Base-by-base conservation (phyloP, 306 rosid species). In the Fagus crenata region DNA sequence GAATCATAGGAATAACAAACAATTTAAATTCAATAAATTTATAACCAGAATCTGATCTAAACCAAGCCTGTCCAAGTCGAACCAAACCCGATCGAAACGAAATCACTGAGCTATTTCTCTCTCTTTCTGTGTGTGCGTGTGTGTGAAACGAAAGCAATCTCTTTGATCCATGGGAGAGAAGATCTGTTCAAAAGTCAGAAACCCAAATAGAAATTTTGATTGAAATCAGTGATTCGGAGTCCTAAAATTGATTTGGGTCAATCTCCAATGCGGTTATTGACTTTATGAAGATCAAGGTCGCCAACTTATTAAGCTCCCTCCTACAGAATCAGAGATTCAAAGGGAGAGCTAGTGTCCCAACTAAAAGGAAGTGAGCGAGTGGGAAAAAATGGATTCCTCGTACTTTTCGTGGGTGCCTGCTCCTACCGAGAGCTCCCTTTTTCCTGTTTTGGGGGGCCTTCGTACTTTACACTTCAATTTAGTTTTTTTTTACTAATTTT, bases 251-350 rank as follows among this genome's bases (percentile, higher is more conserved):
- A 77, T 15, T 76, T 65, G 64, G 51, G 14, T 22, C 67, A 54
- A 67, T 83, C 77, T 67, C 85, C 88, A 91, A 88, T 89, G 96
- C 87, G 89, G 90, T 86, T 90, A 87, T 91, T 87, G 97, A 89
- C 88, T 96, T 92, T 84, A 96, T 96, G 99, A 96, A 96, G 99
- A 92, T 96, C 99, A 96, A 91, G 90, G 94, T 93, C 90, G 99
- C 92, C 28, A 22, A 22, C 28, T 22, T 22, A 22, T 22, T 22
- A 22, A 22, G 28, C 28, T 22, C 28, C 49, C 49, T 1, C 49
- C 8, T 11, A 42, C 8, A 42, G 49, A 11, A 77, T 58, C 17
- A 3, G 72, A 37, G 22, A 0, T 6, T 1, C 2, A 17, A 6
- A 61, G 31, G 46, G 7, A 67, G 15, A 33, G 87, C 69, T 84